phyloP scores from a whole-genome alignment of 805 yeast genomes.

The Debaryomyces castellii region DNA sequence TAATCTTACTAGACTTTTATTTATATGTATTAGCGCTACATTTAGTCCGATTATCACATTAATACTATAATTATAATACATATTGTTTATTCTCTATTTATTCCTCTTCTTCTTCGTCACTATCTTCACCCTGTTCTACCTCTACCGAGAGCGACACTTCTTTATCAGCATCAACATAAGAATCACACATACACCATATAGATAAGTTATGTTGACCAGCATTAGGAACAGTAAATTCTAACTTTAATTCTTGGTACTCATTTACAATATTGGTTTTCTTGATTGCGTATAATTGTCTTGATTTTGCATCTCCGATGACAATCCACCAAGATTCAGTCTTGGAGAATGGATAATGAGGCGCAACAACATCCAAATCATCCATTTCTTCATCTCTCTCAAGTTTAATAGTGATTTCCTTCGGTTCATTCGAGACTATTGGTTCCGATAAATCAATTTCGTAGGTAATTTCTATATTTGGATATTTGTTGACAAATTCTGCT shows the following conservation, averaged over 20 bases:
- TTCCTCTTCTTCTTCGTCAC: slow-evolving; percentile 4
- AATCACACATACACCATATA: slow-evolving; percentile 87
- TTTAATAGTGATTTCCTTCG: slow-evolving; percentile 46
- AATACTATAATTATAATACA: not conserved
- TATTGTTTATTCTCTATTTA: not conserved
- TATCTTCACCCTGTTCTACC: slow-evolving; percentile 25
- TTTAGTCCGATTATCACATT: not conserved
- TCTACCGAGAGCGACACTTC: slow-evolving; percentile 60
- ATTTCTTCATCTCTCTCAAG: slow-evolving; percentile 77
- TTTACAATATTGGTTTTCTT: slow-evolving; percentile 58
- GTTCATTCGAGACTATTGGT: slow-evolving; percentile 47
- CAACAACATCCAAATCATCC: slow-evolving; percentile 55
- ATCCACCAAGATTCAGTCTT: slow-evolving; percentile 86
- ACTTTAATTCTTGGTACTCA: slow-evolving; percentile 49
- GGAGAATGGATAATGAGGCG: slow-evolving; percentile 57
- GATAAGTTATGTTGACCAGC: slow-evolving; percentile 63
- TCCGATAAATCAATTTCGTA: slow-evolving; percentile 47
- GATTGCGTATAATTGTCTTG: slow-evolving; percentile 67
- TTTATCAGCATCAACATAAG: slow-evolving; percentile 90
- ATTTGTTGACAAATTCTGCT: slow-evolving; percentile 85
- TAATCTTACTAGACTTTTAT: too few relatives aligned
- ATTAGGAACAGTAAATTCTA: slow-evolving; percentile 58
- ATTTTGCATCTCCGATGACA: slow-evolving; percentile 66
- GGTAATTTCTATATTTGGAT: slow-evolving; percentile 78
- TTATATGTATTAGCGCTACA: not conserved